phyloP scores from a whole-genome alignment of 1,284 basidiomycete species.

The Vanrija sp. region DNA sequence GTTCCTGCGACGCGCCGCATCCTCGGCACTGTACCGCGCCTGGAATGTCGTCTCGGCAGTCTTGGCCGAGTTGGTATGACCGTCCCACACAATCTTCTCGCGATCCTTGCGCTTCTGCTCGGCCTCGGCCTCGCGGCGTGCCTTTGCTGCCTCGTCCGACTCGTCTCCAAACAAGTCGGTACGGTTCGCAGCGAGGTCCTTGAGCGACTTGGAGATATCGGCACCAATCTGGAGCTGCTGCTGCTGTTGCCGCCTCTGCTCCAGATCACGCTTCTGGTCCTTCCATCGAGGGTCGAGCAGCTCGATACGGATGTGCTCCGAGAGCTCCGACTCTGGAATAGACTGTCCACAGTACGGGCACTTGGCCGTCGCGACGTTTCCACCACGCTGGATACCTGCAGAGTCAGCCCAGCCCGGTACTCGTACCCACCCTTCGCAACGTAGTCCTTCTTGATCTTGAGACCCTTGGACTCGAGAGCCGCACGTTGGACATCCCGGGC shows the following conservation, averaged over 20 bases:
- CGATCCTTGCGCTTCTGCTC: slow-evolving; percentile 70
- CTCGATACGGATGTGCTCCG: slow-evolving; percentile 98
- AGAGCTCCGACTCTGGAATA: slow-evolving; percentile 88
- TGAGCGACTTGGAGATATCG: slow-evolving; percentile 85
- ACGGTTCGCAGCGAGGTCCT: slow-evolving; percentile 82
- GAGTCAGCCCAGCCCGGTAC: slow-evolving; percentile 31
- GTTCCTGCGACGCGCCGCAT: slow-evolving; percentile 91
- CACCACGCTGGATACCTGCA: slow-evolving; percentile 58
- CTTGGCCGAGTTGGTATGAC: slow-evolving; percentile 84
- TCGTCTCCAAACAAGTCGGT: slow-evolving; percentile 91
- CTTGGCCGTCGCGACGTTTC: slow-evolving; percentile 68
- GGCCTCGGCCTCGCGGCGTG: slow-evolving; percentile 79
- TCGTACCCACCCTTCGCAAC: slow-evolving; percentile 75
- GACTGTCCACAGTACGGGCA: slow-evolving; percentile 92
- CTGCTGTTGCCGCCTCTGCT: slow-evolving; percentile 82
- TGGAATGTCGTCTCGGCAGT: slow-evolving; percentile 86
- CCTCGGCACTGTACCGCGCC: slow-evolving; percentile 83
- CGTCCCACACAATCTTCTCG: slow-evolving; percentile 93
- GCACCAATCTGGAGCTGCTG: slow-evolving; percentile 76
- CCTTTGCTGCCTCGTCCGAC: slow-evolving; percentile 74
- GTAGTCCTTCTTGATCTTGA: slow-evolving; percentile 97
- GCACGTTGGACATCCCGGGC: slow-evolving; percentile 74
- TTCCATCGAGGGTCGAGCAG: slow-evolving; percentile 97
- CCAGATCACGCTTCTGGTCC: slow-evolving; percentile 80
- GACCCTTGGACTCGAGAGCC: slow-evolving; percentile 71